phyloP scores from a whole-genome alignment of 208 protist genomes.

The Acanthamoeba royreba region DNA sequence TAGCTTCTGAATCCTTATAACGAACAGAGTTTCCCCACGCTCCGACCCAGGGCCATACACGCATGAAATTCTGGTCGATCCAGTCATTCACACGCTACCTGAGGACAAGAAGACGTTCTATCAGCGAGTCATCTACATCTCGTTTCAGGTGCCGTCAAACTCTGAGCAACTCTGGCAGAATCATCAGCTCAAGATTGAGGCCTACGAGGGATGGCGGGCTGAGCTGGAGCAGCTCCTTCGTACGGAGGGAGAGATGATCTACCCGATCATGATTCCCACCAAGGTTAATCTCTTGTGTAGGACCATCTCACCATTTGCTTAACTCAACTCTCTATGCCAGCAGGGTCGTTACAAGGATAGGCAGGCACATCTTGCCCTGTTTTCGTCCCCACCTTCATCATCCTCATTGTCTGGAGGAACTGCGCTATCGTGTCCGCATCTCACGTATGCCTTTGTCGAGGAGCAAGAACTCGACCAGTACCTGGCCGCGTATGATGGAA shows the following conservation, averaged over 20 bases:
- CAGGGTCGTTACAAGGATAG: background rate
- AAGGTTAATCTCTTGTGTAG: background rate
- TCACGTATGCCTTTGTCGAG: background rate
- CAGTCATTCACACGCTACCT: background rate
- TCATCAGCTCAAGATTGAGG: background rate
- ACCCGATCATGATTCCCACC: background rate
- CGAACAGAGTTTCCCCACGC: background rate
- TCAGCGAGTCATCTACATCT: background rate
- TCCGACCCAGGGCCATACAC: background rate
- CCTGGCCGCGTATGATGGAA: background rate
- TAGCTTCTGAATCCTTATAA: background rate
- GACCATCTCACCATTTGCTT: background rate
- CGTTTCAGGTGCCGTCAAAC: background rate
- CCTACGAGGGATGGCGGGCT: background rate
- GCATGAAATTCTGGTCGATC: background rate
- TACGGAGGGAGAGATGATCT: background rate
- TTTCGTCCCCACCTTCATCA: background rate
- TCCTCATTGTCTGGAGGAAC: background rate
- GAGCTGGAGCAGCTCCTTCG: background rate
- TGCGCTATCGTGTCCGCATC: too few species aligned
- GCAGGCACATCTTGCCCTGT: background rate
- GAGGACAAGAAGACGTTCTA: background rate
- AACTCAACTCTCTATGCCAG: too few species aligned
- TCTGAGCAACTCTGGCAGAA: background rate
- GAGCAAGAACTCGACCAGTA: background rate